phyloP scores from a whole-genome alignment of 1,284 basidiomycete species.

The Apiotrichum siamense region DNA sequence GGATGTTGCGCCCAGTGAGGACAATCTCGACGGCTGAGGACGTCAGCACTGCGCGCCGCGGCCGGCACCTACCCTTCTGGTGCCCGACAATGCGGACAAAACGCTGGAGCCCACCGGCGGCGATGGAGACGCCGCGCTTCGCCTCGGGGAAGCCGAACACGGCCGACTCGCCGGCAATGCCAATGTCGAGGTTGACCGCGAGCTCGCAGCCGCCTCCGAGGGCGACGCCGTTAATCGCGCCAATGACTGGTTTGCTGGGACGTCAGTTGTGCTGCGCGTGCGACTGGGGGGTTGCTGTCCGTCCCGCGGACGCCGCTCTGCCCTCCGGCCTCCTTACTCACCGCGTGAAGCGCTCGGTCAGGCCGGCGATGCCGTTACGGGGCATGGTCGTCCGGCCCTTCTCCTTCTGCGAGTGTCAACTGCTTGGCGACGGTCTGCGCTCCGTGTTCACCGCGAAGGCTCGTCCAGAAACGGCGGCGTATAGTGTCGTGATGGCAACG shows the following conservation, averaged over 20 bases:
- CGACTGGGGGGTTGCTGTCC: neutral
- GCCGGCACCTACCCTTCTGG: slow-evolving; percentile 5
- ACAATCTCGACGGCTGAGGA: slow-evolving; percentile 9
- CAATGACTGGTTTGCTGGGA: slow-evolving; percentile 16
- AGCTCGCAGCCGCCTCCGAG: slow-evolving; percentile 18
- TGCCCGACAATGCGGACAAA: slow-evolving; percentile 15
- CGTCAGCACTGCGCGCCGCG: neutral
- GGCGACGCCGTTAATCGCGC: slow-evolving; percentile 14
- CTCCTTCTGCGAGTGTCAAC: slow-evolving; percentile 8
- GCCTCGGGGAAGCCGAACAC: slow-evolving; percentile 17
- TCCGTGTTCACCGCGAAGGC: no score
- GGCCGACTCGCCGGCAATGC: slow-evolving; percentile 10
- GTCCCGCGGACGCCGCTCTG: neutral
- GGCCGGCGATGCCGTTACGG: slow-evolving; percentile 13
- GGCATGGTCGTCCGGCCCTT: slow-evolving; percentile 2
- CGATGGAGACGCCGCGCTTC: slow-evolving; percentile 15
- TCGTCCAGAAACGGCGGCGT: no score
- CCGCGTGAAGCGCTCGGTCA: slow-evolving; percentile 14
- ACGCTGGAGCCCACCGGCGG: slow-evolving; percentile 11
- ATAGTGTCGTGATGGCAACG: no score
- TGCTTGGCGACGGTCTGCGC: neutral
- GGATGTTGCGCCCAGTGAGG: slow-evolving; percentile 15
- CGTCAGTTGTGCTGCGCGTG: neutral
- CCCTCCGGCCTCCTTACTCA: neutral
- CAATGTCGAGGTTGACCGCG: slow-evolving; percentile 15